Conservation (phyloP, 352 stramenopile species). For the Phytophthora rubi region DNA sequence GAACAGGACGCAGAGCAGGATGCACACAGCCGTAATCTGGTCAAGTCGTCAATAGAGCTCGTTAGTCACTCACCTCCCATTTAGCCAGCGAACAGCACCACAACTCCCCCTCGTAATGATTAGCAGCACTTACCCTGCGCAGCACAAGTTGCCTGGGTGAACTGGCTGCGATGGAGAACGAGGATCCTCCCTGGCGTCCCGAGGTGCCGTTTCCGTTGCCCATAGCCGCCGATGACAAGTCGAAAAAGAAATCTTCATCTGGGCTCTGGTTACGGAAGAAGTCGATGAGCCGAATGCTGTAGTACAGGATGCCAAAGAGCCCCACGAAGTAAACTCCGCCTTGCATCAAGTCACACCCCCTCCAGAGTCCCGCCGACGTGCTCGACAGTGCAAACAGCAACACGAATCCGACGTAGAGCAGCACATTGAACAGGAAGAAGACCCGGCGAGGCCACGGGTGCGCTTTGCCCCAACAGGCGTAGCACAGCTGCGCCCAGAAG, state of each 20-base stretch:
- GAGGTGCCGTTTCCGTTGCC: slow-evolving; percentile 27
- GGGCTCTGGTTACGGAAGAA: slow-evolving; percentile 80
- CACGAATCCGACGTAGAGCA: slow-evolving; percentile 67
- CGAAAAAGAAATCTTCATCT: slow-evolving; percentile 86
- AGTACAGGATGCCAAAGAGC: slow-evolving; percentile 79
- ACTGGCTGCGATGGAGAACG: slow-evolving; percentile 31
- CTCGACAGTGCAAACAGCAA: slow-evolving; percentile 52
- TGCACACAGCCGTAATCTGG: slow-evolving; percentile 80
- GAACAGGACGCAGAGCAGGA: slow-evolving; percentile 77
- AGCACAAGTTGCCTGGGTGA: slow-evolving; percentile 71
- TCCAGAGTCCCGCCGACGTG: slow-evolving; percentile 64
- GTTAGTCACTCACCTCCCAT: slow-evolving; percentile 4
- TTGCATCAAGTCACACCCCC: slow-evolving; percentile 72
- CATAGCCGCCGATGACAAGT: slow-evolving; percentile 54
- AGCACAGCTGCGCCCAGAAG: slow-evolving; percentile 87
- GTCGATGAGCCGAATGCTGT: slow-evolving; percentile 78
- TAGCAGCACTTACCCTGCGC: slow-evolving; percentile 51
- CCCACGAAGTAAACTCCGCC: slow-evolving; percentile 68
- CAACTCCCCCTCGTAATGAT: slow-evolving; percentile 5
- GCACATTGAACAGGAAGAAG: slow-evolving; percentile 82
- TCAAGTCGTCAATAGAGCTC: slow-evolving; percentile 6
- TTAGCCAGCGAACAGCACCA: slow-evolving; percentile 13
- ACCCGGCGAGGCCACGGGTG: slow-evolving; percentile 75
- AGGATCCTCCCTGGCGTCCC: slow-evolving; percentile 13
- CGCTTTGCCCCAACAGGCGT: slow-evolving; percentile 78